A percentile compares a stretch with the other conserved stretches of the same genome.
Conservation (phyloP, 75 land plant species). For the Selaginella moellendorffii region DNA sequence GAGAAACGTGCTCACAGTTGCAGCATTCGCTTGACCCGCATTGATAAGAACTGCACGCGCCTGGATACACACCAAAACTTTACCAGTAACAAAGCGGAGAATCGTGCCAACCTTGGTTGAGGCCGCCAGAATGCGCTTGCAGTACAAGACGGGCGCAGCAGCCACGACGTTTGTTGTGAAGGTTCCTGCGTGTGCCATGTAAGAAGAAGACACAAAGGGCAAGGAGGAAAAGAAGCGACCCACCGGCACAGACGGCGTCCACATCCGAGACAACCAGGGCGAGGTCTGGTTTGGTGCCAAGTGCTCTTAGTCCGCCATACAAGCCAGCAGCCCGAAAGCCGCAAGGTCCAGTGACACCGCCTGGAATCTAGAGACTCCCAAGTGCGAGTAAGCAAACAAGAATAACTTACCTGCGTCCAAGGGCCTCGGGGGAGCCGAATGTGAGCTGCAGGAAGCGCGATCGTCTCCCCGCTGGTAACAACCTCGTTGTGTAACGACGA, state of each 20-base stretch:
- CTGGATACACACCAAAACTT: constrained; percentile 20
- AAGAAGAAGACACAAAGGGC: background rate
- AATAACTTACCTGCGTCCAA: constrained; percentile 50
- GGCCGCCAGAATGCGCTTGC: constrained; percentile 37
- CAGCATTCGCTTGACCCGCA: constrained; percentile 99
- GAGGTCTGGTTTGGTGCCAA: constrained; percentile 78
- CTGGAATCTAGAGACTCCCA: constrained; percentile 42
- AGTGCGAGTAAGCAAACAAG: background rate
- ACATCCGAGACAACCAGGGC: constrained; percentile 83
- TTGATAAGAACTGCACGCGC: constrained; percentile 90
- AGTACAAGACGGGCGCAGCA: constrained; percentile 86
- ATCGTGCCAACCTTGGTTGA: constrained; percentile 35
- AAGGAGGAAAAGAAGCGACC: constrained; percentile 36
- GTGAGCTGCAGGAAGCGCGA: constrained; percentile 42
- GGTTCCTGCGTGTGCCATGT: constrained; percentile 71
- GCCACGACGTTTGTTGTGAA: constrained; percentile 88
- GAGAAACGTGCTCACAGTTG: constrained; percentile 92
- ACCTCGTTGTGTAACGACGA: background rate
- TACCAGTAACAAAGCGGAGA: background rate
- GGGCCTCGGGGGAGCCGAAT: constrained; percentile 68
- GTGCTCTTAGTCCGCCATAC: constrained; percentile 69
- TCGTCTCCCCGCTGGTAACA: background rate
- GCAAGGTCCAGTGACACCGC: constrained; percentile 86
- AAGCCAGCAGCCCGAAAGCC: constrained; percentile 86
- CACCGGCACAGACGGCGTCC: constrained; percentile 83